Evolutionary conservation across 306 rosid species (phyloP), one percentile per base, ranked within the genome.

Genomic region (Neltuma alba): DNA sequence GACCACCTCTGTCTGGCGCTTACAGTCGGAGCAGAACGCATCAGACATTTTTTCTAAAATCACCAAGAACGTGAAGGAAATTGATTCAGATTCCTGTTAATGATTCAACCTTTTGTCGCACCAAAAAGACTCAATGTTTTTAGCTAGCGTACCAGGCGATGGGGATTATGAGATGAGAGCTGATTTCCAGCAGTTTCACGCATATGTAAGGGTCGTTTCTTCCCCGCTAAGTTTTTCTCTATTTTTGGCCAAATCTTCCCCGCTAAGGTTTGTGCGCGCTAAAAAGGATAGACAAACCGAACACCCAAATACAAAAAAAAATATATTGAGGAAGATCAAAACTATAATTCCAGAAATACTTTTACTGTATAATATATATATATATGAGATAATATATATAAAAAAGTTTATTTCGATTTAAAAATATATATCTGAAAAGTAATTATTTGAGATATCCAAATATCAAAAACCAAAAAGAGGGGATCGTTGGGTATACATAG

Each of bases 1-100:
- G 2, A 95, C 99, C 76, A 95, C 96, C 92, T 91, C 98, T 65
- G 99, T 92, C 64, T 91, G 93, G 27, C 94, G 87, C 91, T 93
- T 95, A 85, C 98, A 95, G 68, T 93, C 99, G 77, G 87, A 27
- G 89, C 99, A 95, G 70, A 82, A 95, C 23, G 93, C 94, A 80
- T 91, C 99, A 34, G 93, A 88, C 98, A 94, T 94, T 61, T 45
- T 54, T 64, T 2, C 23, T 37, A 13, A 2, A 72, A 27, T 10
- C 66, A 60, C 28, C 31, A 57, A 60, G 5, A 33, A 52, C 14
- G 28, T 33, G 54, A 30, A 33, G 37, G 15, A 48, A 1, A 72
- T 34, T 28, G 21, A 58, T 16, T 16, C 5, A 57, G 28, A 15
- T 38, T 37, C 27, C 25, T 36, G 14, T 57, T 37, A 14, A 7